phyloP scores from a whole-genome alignment of 805 yeast genomes.

The Lipomyces starkeyi region DNA sequence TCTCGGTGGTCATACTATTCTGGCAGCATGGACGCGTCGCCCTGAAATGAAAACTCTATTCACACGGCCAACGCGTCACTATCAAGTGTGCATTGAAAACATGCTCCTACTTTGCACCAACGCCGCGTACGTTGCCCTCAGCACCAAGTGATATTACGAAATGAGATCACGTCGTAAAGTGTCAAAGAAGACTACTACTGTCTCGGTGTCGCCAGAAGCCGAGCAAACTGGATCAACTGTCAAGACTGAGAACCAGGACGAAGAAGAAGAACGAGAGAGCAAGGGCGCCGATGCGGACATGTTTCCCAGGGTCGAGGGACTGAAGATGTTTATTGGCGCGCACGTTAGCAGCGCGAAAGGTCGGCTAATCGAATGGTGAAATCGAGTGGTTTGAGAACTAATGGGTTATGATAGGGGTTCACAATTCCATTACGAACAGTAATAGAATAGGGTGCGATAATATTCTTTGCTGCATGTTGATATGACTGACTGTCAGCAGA shows the following conservation, averaged over 20 bases:
- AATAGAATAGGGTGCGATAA: slow-evolving; percentile 53
- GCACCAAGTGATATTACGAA: not conserved
- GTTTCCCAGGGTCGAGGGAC: slow-evolving; percentile 53
- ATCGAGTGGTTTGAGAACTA: not conserved
- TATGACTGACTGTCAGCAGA: slow-evolving; percentile 38
- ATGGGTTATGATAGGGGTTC: slow-evolving; percentile 50
- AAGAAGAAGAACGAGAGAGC: slow-evolving; percentile 9
- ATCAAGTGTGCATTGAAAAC: not conserved
- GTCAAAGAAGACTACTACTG: not conserved
- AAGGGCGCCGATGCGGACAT: slow-evolving; percentile 28
- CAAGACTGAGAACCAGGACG: not conserved
- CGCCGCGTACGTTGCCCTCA: not conserved
- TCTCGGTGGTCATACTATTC: too few relatives aligned
- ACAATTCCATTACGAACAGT: slow-evolving; percentile 69
- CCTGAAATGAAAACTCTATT: not conserved
- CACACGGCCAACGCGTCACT: not conserved
- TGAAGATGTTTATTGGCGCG: slow-evolving; percentile 43
- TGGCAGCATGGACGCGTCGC: not conserved
- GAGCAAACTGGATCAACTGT: not conserved
- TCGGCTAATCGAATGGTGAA: not conserved
- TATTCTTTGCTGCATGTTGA: not conserved
- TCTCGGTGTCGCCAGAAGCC: not conserved
- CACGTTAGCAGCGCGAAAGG: slow-evolving; percentile 36
- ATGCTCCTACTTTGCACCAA: too few relatives aligned
- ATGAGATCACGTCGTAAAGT: not conserved